Evolutionary conservation across 1,284 basidiomycete genomes (phyloP).

Genomic region (Naganishia sp.): DNA sequence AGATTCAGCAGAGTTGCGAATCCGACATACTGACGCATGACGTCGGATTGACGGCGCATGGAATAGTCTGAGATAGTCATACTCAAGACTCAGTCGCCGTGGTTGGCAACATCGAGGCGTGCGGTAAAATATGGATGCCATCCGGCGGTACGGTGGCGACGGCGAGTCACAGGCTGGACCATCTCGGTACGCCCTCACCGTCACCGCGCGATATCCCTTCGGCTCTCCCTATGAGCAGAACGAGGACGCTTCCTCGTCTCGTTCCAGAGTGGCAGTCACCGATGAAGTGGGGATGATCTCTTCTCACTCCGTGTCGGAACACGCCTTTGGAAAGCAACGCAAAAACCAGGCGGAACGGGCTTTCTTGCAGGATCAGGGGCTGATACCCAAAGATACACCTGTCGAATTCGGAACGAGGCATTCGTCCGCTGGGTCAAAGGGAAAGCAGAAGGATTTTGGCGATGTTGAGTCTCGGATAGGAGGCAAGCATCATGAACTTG

Average conservation of each 20-base stretch:
- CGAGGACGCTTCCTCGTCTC: neutral
- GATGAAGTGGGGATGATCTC: conserved; percentile 26
- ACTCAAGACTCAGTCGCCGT: neutral
- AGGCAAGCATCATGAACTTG: conserved; percentile 3
- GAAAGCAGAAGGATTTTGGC: conserved; percentile 4
- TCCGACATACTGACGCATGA: neutral
- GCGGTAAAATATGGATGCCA: neutral
- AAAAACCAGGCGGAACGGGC: conserved; percentile 8
- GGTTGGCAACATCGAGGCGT: neutral
- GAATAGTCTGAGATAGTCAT: neutral
- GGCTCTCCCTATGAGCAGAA: conserved; percentile 5
- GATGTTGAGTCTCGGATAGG: neutral
- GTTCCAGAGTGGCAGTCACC: conserved; percentile 15
- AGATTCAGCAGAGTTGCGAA: conserved; percentile 1
- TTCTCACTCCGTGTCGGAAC: conserved; percentile 18
- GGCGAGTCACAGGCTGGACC: conserved; percentile 11
- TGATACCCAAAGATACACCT: conserved; percentile 8
- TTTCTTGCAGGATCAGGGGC: conserved; percentile 10
- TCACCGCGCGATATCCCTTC: conserved; percentile 2
- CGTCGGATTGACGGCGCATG: neutral
- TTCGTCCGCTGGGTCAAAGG: neutral
- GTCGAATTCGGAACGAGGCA: conserved; percentile 18
- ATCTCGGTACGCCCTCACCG: conserved; percentile 1
- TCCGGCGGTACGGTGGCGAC: neutral
- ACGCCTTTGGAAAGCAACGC: conserved; percentile 22